Evolutionary conservation across 305 asterid species (phyloP).

Genomic region (Withania somnifera): DNA sequence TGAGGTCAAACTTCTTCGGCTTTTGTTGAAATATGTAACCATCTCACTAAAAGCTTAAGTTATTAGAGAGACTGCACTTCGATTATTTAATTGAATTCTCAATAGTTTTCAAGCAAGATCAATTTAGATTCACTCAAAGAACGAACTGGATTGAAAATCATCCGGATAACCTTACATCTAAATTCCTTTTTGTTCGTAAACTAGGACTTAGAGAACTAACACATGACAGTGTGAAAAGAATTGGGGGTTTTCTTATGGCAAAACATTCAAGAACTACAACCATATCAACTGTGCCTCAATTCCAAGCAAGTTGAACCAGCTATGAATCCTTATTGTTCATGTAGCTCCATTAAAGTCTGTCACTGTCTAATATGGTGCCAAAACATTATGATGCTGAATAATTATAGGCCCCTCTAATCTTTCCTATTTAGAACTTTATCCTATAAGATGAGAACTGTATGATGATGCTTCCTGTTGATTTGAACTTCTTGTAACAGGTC

Average conservation of each 20-base stretch:
- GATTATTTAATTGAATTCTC: too few relatives aligned
- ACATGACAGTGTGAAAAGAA: background rate
- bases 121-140: background rate
- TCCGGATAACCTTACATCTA: background rate
- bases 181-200: background rate
- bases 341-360: background rate
- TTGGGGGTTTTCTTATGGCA: background rate
- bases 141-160: background rate
- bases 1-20: background rate
- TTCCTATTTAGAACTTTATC: background rate
- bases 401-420: background rate
- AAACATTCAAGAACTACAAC: background rate
- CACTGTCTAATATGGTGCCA: background rate
- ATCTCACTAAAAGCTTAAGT: too few relatives aligned
- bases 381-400: background rate
- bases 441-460: background rate
- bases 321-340: background rate
- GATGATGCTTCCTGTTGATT: background rate
- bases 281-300: background rate
- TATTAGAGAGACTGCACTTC: too few relatives aligned
- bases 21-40: too few relatives aligned
- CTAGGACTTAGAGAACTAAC: background rate
- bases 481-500: conserved; percentile 32
- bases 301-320: background rate
- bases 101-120: background rate